Evolutionary conservation across 2,329 filamentous ascomycete species (phyloP), one percentile per base, ranked within the genome.

Genomic region (Fusarium sororula): DNA sequence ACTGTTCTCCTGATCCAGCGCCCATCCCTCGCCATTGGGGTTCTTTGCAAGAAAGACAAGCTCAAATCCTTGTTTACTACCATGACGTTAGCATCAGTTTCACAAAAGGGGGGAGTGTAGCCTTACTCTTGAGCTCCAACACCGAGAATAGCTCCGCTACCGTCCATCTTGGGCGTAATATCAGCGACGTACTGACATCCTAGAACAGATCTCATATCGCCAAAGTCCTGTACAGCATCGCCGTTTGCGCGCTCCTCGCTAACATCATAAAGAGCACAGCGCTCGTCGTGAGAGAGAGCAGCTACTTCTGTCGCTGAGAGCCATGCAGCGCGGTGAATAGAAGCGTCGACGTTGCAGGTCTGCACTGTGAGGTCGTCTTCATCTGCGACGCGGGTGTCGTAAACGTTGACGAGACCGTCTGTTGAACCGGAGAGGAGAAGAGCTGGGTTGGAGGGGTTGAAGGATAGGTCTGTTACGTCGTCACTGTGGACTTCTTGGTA

Each of bases 341-440:
- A 94, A 39, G 91, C 90, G 42, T 89, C 88, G 79, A 94, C 92
- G 81, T 96, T 96, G 80, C 95, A 91, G 18, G 94, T 93, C 82
- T 94, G 92, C 66, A 93, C 85, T 26, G 95, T 85, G 2, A 93
- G 91, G 53, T 96, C 93, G 79, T 96, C 93, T 82, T 96, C 93
- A 75, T 94, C 92, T 24, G 86, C 82, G 66, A 93, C 87, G 54
- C 87, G 86, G 24, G 90, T 92, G 83, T 96, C 91, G 82, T 92
- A 94, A 51, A 96, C 85, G 78, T 93, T 95, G 77, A 96, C 88
- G 3, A 96, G 88, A 12, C 93, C 93, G 81, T 96, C 94, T 20
- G 93, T 96, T 42, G 92, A 94, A 48, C 92, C 93, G 3, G 93
- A 94, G 17, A 96, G 86, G 11, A 96, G 87, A 22, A 93, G 84